Evolutionary conservation across 176 grass and related monocot genomes (phyloP).

Genomic region (Oryza glaberrima): DNA sequence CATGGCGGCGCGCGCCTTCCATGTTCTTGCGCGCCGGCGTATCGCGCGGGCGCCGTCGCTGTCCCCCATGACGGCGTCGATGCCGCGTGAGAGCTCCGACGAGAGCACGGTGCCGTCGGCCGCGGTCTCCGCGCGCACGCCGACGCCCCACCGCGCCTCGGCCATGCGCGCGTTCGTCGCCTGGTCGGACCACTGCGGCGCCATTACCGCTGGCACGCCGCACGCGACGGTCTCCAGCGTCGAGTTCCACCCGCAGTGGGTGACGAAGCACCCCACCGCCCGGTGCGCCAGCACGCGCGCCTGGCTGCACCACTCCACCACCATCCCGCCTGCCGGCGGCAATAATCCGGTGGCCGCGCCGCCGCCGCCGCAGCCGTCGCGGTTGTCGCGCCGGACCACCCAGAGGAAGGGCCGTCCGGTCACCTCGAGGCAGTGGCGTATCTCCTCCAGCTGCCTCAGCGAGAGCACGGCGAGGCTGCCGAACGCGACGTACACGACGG

Average conservation of each 20-base stretch:
- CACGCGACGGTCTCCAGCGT: slow-evolving; percentile 43
- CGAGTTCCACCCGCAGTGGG: slow-evolving; percentile 71
- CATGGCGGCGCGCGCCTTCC: neutral
- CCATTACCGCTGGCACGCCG: slow-evolving; percentile 44
- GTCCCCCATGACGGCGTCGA: neutral
- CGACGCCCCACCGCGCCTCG: neutral
- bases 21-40: neutral
- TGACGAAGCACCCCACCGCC: slow-evolving; percentile 60
- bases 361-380: neutral
- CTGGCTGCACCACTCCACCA: slow-evolving; percentile 65
- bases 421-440: slow-evolving; percentile 31
- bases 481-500: slow-evolving; percentile 64
- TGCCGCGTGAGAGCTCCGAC: neutral
- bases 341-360: too few species aligned
- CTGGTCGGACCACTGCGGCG: slow-evolving; percentile 51
- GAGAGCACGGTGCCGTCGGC: neutral
- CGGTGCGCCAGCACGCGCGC: slow-evolving; percentile 50
- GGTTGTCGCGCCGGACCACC: slow-evolving; percentile 49
- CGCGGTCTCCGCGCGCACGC: neutral
- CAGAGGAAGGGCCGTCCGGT: slow-evolving; percentile 49
- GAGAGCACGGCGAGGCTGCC: slow-evolving; percentile 57
- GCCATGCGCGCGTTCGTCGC: slow-evolving; percentile 20
- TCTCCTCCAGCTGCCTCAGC: slow-evolving; percentile 48
- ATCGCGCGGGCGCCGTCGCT: neutral
- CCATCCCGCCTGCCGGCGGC: slow-evolving; percentile 10